Evolutionary conservation across 768 basidiomycete species (phyloP), one percentile per base, ranked within the genome.

Genomic region (Pleurotus eryngii): DNA sequence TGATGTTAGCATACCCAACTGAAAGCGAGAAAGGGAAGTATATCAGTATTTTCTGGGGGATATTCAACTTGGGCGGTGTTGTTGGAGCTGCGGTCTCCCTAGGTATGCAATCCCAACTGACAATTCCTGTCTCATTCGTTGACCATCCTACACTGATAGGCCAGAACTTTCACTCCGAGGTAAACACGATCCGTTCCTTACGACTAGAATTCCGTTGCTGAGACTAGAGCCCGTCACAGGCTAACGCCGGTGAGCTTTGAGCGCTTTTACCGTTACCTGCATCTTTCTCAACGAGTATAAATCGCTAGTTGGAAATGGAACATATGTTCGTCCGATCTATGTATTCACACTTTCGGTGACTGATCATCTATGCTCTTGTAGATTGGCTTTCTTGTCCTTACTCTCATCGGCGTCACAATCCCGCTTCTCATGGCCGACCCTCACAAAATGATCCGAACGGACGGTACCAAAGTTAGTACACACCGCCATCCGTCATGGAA

Each of bases 1-100:
- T 93, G 58, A 92, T 92, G 84, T 71, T 94, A 68, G 82, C 88
- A 3, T 93, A 92, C 68, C 87, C 90, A 0, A 90, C 87, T 0
- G 90, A 92, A 67, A 66, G 70, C 49, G 82, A 92, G 67, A 92
- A 92, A 68, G 90, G 90, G 12, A 73, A 72, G 37, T 91, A 79
- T 70, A 90, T 92, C 55, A 85, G 81, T 45, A 82, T 90, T 48
- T 92, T 92, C 72, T 92, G 90, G 90, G 73, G 79, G 46, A 87
- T 92, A 59, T 92, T 93, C 74, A 91, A 92, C 63, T 59, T 91
- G 18, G 89, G 89, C 20, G 85, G 85, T 45, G 87, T 93, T 46
- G 83, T 93, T 46, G 92, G 92, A 22, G 82, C 89, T 3, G 75
- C 86, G 9, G 88, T 92, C 30, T 84, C 90, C 5, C 74, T 92